A percentile compares a stretch with the other conserved stretches of the same genome.
Conservation (phyloP, 1,284 basidiomycete genomes). For the Apiotrichum brassicae region DNA sequence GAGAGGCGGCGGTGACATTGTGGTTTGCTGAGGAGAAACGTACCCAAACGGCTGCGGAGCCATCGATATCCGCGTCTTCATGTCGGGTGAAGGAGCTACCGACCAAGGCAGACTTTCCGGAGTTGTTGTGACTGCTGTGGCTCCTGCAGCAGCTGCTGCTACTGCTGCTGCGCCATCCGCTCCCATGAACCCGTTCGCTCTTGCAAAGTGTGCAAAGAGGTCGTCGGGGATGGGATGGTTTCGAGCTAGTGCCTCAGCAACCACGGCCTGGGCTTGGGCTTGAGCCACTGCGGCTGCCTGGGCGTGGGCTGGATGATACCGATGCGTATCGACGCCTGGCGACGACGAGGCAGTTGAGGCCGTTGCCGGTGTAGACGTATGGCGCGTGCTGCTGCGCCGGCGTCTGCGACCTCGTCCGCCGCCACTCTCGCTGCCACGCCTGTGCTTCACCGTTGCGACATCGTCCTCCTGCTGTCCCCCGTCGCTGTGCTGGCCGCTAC, state of each 20-base stretch:
- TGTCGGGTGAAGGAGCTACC: not conserved
- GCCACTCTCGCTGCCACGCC: not conserved
- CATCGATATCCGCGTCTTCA: not conserved
- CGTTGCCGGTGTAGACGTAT: too few species aligned
- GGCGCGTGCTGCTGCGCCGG: not conserved
- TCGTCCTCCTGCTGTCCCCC: not conserved
- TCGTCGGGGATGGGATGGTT: slow-evolving; percentile 1
- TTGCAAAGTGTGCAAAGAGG: slow-evolving; percentile 7
- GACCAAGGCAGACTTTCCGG: not conserved
- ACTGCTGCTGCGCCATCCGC: too few species aligned
- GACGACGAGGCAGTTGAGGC: not conserved
- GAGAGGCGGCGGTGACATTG: not conserved
- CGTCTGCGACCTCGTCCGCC: too few species aligned
- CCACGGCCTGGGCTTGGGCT: not conserved
- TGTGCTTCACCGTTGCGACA: too few species aligned
- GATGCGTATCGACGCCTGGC: not conserved
- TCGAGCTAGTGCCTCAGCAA: not conserved
- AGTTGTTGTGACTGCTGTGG: not conserved
- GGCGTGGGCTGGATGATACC: not conserved
- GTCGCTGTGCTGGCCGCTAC: not conserved
- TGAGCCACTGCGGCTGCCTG: slow-evolving; percentile 2
- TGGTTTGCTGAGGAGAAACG: not conserved
- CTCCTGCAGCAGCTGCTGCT: too few species aligned
- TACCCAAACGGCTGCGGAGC: not conserved
- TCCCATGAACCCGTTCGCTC: not conserved